Base-by-base conservation (phyloP, 768 basidiomycete genomes). In the Fistulinella prunicolor region DNA sequence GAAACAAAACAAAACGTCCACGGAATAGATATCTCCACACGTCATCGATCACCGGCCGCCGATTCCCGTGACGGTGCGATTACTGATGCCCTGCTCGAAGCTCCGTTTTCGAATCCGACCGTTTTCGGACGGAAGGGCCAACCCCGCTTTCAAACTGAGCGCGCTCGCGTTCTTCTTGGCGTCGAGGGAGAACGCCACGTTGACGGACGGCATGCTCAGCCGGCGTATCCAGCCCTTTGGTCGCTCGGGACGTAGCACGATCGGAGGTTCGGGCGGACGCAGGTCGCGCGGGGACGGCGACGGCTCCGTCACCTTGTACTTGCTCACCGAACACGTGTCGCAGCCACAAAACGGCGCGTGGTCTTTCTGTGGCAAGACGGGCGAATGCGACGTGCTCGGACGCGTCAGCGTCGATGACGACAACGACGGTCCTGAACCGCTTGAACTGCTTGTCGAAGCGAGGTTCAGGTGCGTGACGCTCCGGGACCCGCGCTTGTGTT, bases 151-250 rank as follows among this genome's bases (percentile, higher is more conserved):
- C 54, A 76, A 62, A 44, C 68, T 69, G 22, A 71, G 67, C 34
- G 69, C 65, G 49, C 79, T 80, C 26, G 66, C 65, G 19, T 74
- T 81, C 69, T 73, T 80, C 68, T 73, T 79, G 23, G 69, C 74
- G 56, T 86, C 84, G 21, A 78, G 67, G 6, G 74, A 76, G 59
- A 88, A 82, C 29, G 81, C 78, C 38, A 74, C 73, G 36, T 78
- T 78, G n/a, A 78, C 70, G 5, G 73, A 76, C 1, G 86, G 86
- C 84, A 89, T 86, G 56, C 88, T 89, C 49, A 90, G 62, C 46
- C 86, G 72, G 19, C 86, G 71, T 53, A 89, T 86, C 88, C 88
- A 89, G 0, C 85, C 79, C 48, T 77, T 85, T 9, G 81, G 73
- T 56, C 83, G 83, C 44, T 81, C 77, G 36, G 76, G 63, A 24